These are phyloP conservation scores for Microsporum audouinii DNA, from an alignment of 2,329 filamentous ascomycete species.

Conservation along the genomic window DNA sequence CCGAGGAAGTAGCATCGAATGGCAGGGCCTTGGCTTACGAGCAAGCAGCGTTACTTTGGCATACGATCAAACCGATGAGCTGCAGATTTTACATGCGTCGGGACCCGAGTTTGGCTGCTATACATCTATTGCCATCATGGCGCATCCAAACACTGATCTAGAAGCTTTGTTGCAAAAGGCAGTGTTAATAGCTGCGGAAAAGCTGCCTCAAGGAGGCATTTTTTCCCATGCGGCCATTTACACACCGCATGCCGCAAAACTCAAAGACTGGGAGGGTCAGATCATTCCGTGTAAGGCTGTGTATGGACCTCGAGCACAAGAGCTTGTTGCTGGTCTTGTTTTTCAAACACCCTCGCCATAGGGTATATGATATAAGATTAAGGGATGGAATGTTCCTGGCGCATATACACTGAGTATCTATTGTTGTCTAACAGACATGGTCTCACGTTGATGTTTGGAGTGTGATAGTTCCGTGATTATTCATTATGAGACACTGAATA, in stretches of 20 bases:
- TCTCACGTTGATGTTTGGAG: not conserved
- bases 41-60: constrained; percentile 22
- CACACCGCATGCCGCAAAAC: constrained; percentile 20
- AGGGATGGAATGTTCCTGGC: not conserved
- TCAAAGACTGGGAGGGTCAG: constrained; percentile 23
- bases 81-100: constrained; percentile 18
- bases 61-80: constrained; percentile 14
- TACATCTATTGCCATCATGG: constrained; percentile 24
- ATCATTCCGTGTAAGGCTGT: constrained; percentile 33
- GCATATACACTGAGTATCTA: not conserved
- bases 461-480: not conserved
- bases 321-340: constrained; percentile 28
- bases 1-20: constrained; percentile 64
- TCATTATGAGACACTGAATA: not conserved
- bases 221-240: constrained; percentile 27
- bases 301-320: constrained; percentile 28
- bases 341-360: constrained; percentile 19
- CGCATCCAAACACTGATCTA: constrained; percentile 13
- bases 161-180: constrained; percentile 19
- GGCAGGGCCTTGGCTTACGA: constrained; percentile 58
- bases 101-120: constrained; percentile 15
- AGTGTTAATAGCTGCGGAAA: constrained; percentile 15
- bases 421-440: not conserved
- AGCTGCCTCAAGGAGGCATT: not conserved
- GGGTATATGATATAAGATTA: not conserved